Evolutionary conservation across 108 stramenopile species (phyloP).

Genomic region (Cyclotella distinguenda): DNA sequence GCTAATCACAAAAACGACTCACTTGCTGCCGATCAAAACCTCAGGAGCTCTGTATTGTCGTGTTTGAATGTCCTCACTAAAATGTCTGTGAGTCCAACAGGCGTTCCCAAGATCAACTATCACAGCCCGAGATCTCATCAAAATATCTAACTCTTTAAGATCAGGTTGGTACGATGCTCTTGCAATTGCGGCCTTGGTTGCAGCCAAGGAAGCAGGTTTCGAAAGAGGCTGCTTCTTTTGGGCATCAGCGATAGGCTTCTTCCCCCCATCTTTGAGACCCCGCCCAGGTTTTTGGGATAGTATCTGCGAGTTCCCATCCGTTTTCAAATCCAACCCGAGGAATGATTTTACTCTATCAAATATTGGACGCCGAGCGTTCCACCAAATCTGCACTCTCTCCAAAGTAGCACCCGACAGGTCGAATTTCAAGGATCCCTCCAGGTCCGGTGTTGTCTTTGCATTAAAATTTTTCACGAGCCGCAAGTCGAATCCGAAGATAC

Average conservation of each 20-base stretch:
- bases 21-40: constrained; percentile 88
- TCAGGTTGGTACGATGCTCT: constrained; percentile 67
- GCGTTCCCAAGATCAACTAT: constrained; percentile 99
- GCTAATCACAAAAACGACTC: constrained; percentile 24
- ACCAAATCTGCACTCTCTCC: constrained; percentile 70
- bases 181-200: constrained; percentile 41
- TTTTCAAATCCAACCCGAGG: constrained; percentile 67
- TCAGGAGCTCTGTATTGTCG: constrained; percentile 97
- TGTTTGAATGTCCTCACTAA: constrained; percentile 98
- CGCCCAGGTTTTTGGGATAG: constrained; percentile 36
- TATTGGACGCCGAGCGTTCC: constrained; percentile 74
- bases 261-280: constrained; percentile 32
- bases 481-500: constrained; percentile 79
- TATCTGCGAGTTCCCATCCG: constrained; percentile 35
- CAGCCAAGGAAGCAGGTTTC: constrained; percentile 50
- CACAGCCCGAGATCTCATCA: constrained; percentile 68
- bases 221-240: constrained; percentile 49
- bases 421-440: constrained; percentile 61
- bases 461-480: constrained; percentile 72
- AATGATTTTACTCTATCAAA: constrained; percentile 70
- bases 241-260: constrained; percentile 18
- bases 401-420: constrained; percentile 53
- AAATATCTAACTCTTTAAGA: constrained; percentile 62
- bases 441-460: constrained; percentile 55
- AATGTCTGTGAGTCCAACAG: constrained; percentile 97